A percentile compares a stretch with the other conserved stretches of the same genome.
Evolutionary conservation across 2,329 filamentous ascomycete genomes (phyloP).

Genomic region (Ophiostoma ips): DNA sequence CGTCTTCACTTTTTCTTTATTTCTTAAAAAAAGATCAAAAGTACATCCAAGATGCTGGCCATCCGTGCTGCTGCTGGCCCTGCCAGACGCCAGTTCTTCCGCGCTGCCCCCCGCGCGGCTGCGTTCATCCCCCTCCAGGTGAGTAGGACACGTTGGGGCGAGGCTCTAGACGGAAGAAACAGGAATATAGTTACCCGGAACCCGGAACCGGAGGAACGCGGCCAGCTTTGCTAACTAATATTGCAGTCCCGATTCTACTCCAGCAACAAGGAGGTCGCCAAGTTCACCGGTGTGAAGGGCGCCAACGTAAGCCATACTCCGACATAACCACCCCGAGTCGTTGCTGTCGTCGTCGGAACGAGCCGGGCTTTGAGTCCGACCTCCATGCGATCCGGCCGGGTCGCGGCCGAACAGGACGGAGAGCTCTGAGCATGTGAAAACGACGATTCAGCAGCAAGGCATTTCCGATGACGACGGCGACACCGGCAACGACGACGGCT

Average conservation of each 20-base stretch:
- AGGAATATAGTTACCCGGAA: too few relatives aligned
- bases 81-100: slow-evolving; percentile 64
- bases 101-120: slow-evolving; percentile 46
- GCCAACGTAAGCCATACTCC: slow-evolving; percentile 52
- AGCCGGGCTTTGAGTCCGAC: neutral
- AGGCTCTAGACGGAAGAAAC: too few relatives aligned
- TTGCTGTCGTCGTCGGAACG: neutral
- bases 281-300: slow-evolving; percentile 86
- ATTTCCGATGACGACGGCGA: neutral
- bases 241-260: slow-evolving; percentile 45
- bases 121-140: slow-evolving; percentile 42
- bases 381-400: neutral
- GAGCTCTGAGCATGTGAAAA: neutral
- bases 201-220: neutral
- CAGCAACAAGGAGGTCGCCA: slow-evolving; percentile 66
- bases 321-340: neutral
- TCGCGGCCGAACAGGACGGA: too few relatives aligned
- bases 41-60: slow-evolving; percentile 61
- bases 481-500: neutral
- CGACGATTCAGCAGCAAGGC: neutral
- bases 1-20: neutral
- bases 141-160: too few relatives aligned
- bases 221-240: slow-evolving; percentile 15
- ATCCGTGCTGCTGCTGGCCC: slow-evolving; percentile 64
- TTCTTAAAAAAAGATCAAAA: neutral